These are phyloP conservation scores for Claviceps africana DNA, from an alignment of 2,329 filamentous ascomycete genomes.

Conservation along the genomic window DNA sequence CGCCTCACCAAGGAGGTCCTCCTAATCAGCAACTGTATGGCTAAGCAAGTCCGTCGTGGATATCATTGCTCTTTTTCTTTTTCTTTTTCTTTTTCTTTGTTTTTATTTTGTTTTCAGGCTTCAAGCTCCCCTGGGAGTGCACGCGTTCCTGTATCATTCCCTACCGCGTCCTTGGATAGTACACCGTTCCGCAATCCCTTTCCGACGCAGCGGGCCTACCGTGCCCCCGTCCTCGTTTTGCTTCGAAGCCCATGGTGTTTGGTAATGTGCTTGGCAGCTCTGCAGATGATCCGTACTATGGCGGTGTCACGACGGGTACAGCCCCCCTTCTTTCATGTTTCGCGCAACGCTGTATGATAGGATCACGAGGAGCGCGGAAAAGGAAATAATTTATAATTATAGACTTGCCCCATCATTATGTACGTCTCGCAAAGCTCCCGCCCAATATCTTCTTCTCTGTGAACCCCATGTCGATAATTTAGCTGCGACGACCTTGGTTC, in stretches of 20 bases:
- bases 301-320: background rate
- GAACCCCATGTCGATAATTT: too few relatives aligned
- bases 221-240: background rate
- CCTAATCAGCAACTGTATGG: background rate
- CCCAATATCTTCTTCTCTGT: too few relatives aligned
- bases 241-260: background rate
- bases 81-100: background rate
- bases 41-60: background rate
- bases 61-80: background rate
- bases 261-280: background rate
- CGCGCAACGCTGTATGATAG: too few relatives aligned
- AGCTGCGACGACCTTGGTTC: too few relatives aligned
- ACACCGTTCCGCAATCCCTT: background rate
- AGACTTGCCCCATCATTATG: background rate
- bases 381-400: too few relatives aligned
- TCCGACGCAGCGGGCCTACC: too few relatives aligned
- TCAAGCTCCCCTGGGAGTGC: background rate
- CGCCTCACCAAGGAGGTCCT: conserved; percentile 7
- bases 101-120: background rate
- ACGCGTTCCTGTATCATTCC: too few relatives aligned
- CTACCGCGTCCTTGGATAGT: too few relatives aligned
- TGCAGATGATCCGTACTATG: background rate
- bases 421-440: too few relatives aligned
- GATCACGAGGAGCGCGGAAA: too few relatives aligned
- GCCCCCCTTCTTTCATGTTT: too few relatives aligned